phyloP scores from a whole-genome alignment of 306 rosid genomes.

The Alnus glutinosa region DNA sequence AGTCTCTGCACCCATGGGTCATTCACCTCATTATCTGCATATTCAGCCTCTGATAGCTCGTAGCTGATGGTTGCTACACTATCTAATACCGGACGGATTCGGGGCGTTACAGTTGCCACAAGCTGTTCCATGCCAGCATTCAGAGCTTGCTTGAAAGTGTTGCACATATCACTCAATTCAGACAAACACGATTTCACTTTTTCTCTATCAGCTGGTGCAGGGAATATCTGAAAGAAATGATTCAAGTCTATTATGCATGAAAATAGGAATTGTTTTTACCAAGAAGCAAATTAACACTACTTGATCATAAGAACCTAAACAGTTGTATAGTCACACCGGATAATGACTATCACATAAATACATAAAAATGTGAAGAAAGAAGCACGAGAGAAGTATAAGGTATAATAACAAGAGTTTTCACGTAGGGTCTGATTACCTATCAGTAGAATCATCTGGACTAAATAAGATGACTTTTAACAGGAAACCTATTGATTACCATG shows the following conservation, averaged over 20 bases:
- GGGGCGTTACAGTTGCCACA: constrained; percentile 74
- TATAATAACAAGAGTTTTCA: neutral
- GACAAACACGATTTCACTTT: constrained; percentile 91
- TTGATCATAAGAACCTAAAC: neutral
- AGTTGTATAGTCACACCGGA: neutral
- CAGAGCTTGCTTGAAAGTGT: constrained; percentile 82
- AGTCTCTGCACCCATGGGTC: constrained; percentile 99
- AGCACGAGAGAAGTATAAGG: neutral
- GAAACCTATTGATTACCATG: neutral
- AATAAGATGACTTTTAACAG: neutral
- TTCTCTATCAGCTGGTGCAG: constrained; percentile 80
- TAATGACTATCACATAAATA: neutral
- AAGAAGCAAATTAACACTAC: neutral
- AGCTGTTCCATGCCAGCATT: constrained; percentile 82
- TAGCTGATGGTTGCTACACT: constrained; percentile 82
- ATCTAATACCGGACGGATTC: constrained; percentile 80
- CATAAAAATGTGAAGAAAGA: neutral
- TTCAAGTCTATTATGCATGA: constrained; percentile 11
- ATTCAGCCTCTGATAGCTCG: constrained; percentile 86
- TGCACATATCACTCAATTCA: constrained; percentile 83
- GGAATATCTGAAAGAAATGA: constrained; percentile 59
- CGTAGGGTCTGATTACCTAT: neutral
- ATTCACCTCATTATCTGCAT: constrained; percentile 93
- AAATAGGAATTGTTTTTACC: constrained; percentile 5
- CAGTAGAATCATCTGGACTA: neutral